Evolutionary conservation across 257 asterid species (phyloP).

Genomic region (Solanum clarkiae): DNA sequence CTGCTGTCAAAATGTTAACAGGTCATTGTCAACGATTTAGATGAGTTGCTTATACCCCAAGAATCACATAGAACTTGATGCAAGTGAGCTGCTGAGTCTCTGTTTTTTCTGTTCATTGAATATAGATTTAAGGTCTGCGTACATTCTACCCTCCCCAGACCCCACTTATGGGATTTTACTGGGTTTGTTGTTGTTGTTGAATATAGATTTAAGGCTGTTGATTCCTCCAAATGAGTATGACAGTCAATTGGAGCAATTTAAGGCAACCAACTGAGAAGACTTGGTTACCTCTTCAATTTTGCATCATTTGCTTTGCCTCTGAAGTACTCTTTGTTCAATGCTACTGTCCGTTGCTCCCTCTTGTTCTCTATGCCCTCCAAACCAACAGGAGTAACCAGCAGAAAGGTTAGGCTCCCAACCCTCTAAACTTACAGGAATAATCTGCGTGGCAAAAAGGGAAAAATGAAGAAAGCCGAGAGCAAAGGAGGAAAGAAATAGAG

Average conservation of each 20-base stretch:
- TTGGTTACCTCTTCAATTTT: not conserved
- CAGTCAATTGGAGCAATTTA: not conserved
- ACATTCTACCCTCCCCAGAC: too few relatives aligned
- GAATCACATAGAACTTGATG: conserved; percentile 39
- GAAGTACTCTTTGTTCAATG: not conserved
- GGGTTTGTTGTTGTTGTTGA: too few relatives aligned
- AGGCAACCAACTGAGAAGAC: not conserved
- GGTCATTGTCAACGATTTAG: conserved; percentile 71
- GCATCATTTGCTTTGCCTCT: not conserved
- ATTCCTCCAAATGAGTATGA: not conserved
- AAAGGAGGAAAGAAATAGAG: not conserved
- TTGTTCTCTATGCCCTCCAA: not conserved
- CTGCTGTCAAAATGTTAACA: conserved; percentile 14
- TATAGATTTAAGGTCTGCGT: not conserved
- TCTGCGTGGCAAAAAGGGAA: not conserved
- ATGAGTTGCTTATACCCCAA: conserved; percentile 60
- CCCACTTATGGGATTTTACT: too few relatives aligned
- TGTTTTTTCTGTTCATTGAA: not conserved
- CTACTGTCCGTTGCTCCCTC: not conserved
- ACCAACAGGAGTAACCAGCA: not conserved
- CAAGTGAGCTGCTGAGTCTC: not conserved
- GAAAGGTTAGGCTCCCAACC: not conserved
- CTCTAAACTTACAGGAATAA: not conserved
- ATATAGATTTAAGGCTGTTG: not conserved
- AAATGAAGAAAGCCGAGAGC: not conserved